Percentiles rank a stretch among this genome's conserved stretches.
phyloP scores from a whole-genome alignment of 2,329 filamentous ascomycete species.

The Amesomyces nigricolor region DNA sequence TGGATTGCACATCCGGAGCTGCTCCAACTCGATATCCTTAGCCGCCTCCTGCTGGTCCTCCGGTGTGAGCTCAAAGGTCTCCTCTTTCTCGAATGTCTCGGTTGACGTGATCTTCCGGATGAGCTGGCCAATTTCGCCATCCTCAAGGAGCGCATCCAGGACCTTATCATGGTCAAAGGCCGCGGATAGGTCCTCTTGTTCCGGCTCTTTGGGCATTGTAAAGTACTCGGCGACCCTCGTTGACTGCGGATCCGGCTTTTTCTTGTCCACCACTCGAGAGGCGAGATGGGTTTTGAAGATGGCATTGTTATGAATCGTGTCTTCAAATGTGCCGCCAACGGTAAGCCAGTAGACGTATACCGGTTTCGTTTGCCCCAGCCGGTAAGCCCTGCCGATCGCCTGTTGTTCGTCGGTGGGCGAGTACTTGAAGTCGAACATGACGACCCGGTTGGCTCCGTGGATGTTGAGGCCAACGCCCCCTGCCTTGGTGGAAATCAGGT shows the following conservation, averaged over 20 bases:
- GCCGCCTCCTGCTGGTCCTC: conserved; percentile 56
- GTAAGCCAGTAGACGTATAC: conserved; percentile 84
- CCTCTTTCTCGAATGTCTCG: conserved; percentile 68
- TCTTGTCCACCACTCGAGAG: conserved; percentile 75
- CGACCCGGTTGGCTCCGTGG: conserved; percentile 73
- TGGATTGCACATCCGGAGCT: conserved; percentile 22
- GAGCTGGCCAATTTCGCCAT: conserved; percentile 30
- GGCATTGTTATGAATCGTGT: conserved; percentile 63
- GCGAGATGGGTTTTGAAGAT: conserved; percentile 81
- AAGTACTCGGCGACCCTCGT: conserved; percentile 53
- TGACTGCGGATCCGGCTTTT: conserved; percentile 65
- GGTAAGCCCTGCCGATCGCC: conserved; percentile 79
- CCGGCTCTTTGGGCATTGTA: conserved; percentile 49
- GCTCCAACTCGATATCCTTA: conserved; percentile 29
- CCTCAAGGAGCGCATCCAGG: conserved; percentile 45
- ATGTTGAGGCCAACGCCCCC: conserved; percentile 83
- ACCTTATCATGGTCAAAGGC: conserved; percentile 59
- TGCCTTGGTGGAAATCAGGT: conserved; percentile 77
- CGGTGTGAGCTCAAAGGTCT: conserved; percentile 54
- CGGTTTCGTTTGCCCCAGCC: conserved; percentile 72
- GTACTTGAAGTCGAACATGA: conserved; percentile 79
- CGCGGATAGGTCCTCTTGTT: conserved; percentile 26
- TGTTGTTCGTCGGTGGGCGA: conserved; percentile 81
- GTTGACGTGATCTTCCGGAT: conserved; percentile 59
- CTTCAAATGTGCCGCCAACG: conserved; percentile 73